Evolutionary conservation across 805 yeast genomes (phyloP).

Genomic region (Starmerella floris): DNA sequence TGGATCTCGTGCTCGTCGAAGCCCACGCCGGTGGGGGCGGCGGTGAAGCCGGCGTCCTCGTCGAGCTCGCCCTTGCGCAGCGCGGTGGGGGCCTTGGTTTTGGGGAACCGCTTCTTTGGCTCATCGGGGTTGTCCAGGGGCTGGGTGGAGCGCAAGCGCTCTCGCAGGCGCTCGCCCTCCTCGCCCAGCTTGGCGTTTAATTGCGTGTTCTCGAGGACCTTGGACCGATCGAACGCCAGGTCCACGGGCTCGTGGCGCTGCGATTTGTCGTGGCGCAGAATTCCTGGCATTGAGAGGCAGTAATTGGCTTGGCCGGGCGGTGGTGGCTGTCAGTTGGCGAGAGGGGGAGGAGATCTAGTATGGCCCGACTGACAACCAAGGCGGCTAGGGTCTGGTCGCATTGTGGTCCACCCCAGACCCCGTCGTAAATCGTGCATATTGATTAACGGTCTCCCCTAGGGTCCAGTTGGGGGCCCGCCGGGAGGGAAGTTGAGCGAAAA

Average conservation of each 20-base stretch:
- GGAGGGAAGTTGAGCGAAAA: too few relatives aligned
- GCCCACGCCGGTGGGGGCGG: slow-evolving; percentile 8
- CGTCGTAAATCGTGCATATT: too few relatives aligned
- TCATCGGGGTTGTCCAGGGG: background rate
- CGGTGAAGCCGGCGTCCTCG: slow-evolving; percentile 15
- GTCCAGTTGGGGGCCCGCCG: too few relatives aligned
- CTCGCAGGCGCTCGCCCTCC: slow-evolving; percentile 19
- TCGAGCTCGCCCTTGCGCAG: slow-evolving; percentile 7
- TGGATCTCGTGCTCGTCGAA: slow-evolving; percentile 20
- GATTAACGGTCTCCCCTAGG: too few relatives aligned
- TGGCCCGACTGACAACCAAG: too few relatives aligned
- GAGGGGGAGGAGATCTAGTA: too few relatives aligned
- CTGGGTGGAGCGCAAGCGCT: slow-evolving; percentile 4
- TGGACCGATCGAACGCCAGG: slow-evolving; percentile 36
- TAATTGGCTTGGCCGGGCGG: too few relatives aligned
- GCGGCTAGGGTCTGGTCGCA: too few relatives aligned
- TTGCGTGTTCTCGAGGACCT: slow-evolving; percentile 68
- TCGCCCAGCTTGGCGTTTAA: slow-evolving; percentile 41
- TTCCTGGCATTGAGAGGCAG: slow-evolving; percentile 5
- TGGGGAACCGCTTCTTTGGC: slow-evolving; percentile 17
- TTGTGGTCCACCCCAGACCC: too few relatives aligned
- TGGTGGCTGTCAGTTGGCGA: too few relatives aligned
- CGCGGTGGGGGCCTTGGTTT: slow-evolving; percentile 23
- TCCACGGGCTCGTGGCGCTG: background rate
- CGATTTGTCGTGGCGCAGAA: background rate